Conservation (phyloP, 345 rosid genomes). For the Cardamine chenopodiifolia region DNA sequence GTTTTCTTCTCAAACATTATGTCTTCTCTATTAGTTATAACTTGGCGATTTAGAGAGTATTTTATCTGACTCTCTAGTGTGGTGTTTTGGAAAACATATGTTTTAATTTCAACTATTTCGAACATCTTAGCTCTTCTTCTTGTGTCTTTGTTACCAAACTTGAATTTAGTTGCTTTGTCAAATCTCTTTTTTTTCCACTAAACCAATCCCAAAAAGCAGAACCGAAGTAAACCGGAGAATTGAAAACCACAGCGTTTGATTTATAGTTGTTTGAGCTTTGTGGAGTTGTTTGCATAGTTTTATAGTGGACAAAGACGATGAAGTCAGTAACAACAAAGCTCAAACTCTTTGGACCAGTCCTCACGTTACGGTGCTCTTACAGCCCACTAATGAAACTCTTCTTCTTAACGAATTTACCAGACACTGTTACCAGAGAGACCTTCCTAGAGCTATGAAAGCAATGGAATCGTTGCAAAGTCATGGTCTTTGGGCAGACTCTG, state of each 20-base stretch:
- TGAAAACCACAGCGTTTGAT: too few species aligned
- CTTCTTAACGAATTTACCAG: slow-evolving; percentile 55
- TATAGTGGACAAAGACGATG: slow-evolving; percentile 9
- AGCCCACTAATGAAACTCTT: slow-evolving; percentile 14
- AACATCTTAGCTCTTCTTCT: not conserved
- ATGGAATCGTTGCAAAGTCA: slow-evolving; percentile 54
- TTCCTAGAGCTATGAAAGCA: slow-evolving; percentile 58
- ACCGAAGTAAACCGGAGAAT: not conserved
- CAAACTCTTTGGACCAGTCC: slow-evolving; percentile 12
- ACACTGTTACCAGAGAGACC: slow-evolving; percentile 56
- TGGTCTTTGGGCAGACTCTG: slow-evolving; percentile 55
- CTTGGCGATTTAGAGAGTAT: slow-evolving; percentile 13
- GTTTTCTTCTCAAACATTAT: slow-evolving; percentile 7
- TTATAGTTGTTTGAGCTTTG: too few species aligned
- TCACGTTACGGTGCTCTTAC: slow-evolving; percentile 12
- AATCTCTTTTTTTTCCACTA: not conserved
- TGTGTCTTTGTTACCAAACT: not conserved
- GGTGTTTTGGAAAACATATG: slow-evolving; percentile 7
- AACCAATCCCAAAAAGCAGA: not conserved
- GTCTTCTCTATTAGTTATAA: slow-evolving; percentile 13
- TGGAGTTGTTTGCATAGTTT: not conserved
- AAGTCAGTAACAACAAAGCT: slow-evolving; percentile 26
- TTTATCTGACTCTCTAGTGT: slow-evolving; percentile 18
- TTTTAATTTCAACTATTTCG: slow-evolving; percentile 3
- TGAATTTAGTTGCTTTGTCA: not conserved